These are phyloP conservation scores for Fraxinus paxiana DNA, from an alignment of 305 asterid species.

Conservation along the genomic window DNA sequence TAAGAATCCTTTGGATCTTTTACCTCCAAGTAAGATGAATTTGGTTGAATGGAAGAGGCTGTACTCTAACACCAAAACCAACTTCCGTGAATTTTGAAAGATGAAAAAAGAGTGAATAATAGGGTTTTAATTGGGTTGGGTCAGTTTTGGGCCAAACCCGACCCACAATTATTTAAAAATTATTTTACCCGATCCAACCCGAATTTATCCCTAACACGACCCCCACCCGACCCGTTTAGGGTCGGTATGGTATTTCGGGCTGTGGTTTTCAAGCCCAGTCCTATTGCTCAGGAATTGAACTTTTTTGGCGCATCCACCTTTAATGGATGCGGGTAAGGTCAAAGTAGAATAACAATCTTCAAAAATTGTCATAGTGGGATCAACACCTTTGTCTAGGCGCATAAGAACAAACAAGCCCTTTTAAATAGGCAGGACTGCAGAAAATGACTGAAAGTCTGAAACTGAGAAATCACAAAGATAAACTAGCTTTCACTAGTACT, in stretches of 20 bases:
- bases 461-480: background rate
- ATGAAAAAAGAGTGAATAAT: too few species aligned
- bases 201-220: too few species aligned
- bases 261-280: too few species aligned
- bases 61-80: slow-evolving; percentile 82
- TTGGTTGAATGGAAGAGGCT: slow-evolving; percentile 96
- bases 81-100: slow-evolving; percentile 55
- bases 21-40: slow-evolving; percentile 85
- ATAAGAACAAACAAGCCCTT: background rate
- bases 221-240: too few species aligned
- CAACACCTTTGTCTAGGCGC: background rate
- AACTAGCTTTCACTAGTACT: background rate
- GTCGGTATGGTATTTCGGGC: too few species aligned
- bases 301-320: background rate
- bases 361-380: background rate
- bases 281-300: background rate
- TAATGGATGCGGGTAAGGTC: background rate
- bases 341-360: background rate
- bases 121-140: too few species aligned
- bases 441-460: background rate
- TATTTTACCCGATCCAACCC: too few species aligned
- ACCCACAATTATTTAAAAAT: too few species aligned
- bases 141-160: too few species aligned
- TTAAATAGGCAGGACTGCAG: background rate
- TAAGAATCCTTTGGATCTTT: slow-evolving; percentile 83